Evolutionary conservation across 73 alveolate species (phyloP).

Genomic region (Tetrahymena elliotti): DNA sequence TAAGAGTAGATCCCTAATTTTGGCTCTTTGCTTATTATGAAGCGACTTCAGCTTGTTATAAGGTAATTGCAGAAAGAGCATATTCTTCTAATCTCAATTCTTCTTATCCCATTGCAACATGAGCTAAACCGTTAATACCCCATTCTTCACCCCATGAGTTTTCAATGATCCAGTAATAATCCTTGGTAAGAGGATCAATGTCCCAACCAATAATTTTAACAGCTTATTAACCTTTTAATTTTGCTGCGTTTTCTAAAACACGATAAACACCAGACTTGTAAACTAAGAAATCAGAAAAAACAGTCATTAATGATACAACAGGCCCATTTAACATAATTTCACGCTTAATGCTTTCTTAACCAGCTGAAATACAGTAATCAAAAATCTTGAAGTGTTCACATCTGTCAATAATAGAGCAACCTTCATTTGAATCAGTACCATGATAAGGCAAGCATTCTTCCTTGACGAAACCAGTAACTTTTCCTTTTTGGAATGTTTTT

Average conservation of each 20-base stretch:
- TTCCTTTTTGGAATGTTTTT: neutral
- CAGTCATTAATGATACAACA: neutral
- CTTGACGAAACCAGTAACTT: neutral
- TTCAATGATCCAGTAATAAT: neutral
- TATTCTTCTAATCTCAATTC: neutral
- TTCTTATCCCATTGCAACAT: neutral
- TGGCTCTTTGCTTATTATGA: neutral
- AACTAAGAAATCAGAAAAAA: neutral
- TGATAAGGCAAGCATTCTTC: neutral
- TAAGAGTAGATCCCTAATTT: neutral
- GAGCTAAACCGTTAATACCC: neutral
- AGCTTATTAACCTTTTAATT: neutral
- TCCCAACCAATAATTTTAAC: neutral
- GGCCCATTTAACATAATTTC: neutral
- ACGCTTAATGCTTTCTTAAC: neutral
- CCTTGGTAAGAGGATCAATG: neutral
- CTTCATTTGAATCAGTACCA: neutral
- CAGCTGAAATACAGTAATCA: neutral
- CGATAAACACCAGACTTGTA: neutral
- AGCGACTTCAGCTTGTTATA: neutral
- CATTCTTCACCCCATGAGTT: neutral
- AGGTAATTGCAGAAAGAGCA: neutral
- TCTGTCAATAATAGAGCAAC: neutral
- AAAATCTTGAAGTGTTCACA: neutral
- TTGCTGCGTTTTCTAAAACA: neutral